Evolutionary conservation across 306 rosid genomes (phyloP).

Genomic region (cucumber (Cucumis sativus)): DNA sequence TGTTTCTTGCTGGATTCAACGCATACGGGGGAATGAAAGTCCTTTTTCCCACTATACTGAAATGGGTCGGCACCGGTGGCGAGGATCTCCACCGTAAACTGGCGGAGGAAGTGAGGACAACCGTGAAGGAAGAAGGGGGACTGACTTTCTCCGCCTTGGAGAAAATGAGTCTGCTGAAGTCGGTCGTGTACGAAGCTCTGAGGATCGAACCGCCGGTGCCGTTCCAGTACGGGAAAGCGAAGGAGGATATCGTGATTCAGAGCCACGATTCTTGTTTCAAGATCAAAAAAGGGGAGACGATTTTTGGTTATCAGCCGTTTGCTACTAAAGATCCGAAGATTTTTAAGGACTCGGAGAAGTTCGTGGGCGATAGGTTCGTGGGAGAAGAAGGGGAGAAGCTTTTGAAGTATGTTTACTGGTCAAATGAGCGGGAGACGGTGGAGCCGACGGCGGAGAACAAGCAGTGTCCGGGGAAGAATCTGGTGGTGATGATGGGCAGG

Average conservation of each 20-base stretch:
- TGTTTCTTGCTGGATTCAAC: constrained; percentile 52
- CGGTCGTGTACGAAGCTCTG: constrained; percentile 48
- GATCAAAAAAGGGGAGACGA: constrained; percentile 62
- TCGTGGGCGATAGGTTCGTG: constrained; percentile 23
- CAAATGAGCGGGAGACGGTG: constrained; percentile 49
- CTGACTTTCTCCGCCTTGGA: constrained; percentile 25
- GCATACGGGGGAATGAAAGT: constrained; percentile 51
- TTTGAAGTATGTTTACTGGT: constrained; percentile 45
- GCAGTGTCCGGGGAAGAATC: constrained; percentile 43
- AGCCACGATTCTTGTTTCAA: constrained; percentile 42
- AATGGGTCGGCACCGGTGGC: constrained; percentile 54
- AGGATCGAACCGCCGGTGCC: constrained; percentile 74
- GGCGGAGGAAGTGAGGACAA: constrained; percentile 30
- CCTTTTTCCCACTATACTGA: constrained; percentile 37
- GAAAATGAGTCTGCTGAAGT: constrained; percentile 43
- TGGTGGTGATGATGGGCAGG: constrained; percentile 39
- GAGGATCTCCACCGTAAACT: constrained; percentile 30
- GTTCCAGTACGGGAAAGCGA: constrained; percentile 56
- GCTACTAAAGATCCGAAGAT: constrained; percentile 53
- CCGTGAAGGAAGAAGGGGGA: constrained; percentile 30
- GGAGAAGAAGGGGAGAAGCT: constrained; percentile 28
- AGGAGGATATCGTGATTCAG: constrained; percentile 38
- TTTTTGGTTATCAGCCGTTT: constrained; percentile 60
- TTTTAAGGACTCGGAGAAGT: constrained; percentile 34
- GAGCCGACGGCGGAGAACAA: constrained; percentile 36